Conservation (phyloP, 495 filamentous ascomycete genomes). For the Tuber aestivum region DNA sequence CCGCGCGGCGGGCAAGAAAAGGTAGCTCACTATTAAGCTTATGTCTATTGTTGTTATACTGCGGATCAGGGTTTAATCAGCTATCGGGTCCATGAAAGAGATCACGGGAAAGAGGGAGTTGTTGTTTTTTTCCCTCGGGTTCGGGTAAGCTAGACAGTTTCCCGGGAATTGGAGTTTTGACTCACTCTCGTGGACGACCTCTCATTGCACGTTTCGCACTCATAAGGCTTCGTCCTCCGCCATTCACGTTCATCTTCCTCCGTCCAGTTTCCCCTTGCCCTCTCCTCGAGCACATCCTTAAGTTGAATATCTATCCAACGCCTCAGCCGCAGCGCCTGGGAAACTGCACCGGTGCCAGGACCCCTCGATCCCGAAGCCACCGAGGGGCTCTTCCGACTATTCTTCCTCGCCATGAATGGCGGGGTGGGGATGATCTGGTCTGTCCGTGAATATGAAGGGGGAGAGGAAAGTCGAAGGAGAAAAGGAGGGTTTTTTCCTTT, state of each 20-base stretch:
- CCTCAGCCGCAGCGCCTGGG: slow-evolving; percentile 35
- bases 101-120: background rate
- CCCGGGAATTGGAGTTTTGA: slow-evolving; percentile 5
- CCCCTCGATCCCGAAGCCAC: slow-evolving; percentile 25
- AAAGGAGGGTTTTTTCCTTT: background rate
- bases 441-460: background rate
- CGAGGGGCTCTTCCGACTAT: slow-evolving; percentile 26
- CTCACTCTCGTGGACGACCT: slow-evolving; percentile 37
- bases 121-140: background rate
- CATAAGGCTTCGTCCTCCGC: slow-evolving; percentile 39
- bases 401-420: slow-evolving; percentile 35
- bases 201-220: slow-evolving; percentile 35
- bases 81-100: slow-evolving; percentile 6
- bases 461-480: background rate
- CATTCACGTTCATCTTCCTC: slow-evolving; percentile 37
- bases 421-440: background rate
- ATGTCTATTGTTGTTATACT: slow-evolving; percentile 41
- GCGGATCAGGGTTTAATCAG: slow-evolving; percentile 13
- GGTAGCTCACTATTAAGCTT: slow-evolving; percentile 35
- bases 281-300: slow-evolving; percentile 39
- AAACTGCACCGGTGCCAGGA: slow-evolving; percentile 26
- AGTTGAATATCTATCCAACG: slow-evolving; percentile 41
- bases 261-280: slow-evolving; percentile 37
- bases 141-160: background rate
- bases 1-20: background rate